Base-by-base conservation (phyloP, 2,329 filamentous ascomycete species). In the Cadophora sp. region DNA sequence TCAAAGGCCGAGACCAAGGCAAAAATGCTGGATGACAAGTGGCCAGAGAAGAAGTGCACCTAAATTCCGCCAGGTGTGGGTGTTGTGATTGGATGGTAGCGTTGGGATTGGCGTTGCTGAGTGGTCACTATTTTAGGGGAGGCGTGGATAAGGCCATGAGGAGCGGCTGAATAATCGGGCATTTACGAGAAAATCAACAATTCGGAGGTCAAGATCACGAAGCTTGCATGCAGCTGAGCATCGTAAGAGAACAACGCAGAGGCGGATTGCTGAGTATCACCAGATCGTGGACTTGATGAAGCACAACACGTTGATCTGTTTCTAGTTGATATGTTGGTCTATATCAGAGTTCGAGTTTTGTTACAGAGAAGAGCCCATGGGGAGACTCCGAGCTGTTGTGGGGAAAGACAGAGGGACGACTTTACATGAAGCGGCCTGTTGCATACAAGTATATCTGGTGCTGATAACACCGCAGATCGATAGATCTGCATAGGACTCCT, bases 11-110 rank as follows among this genome's bases (percentile, higher is more conserved):
- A 58, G 19, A 37, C 14, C 31, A 58, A 24, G 55, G 11, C 19
- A 37, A 58, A 27, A 59, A 59, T 59, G 34, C 34, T 59, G 56
- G 56, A 59, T 31, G 56, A 59, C 56, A 59, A 59, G 56, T 59
- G 56, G 56, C 56, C 56, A 43, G 31, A 59, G 12, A 24, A 8
- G 22, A 14, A 26, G 12, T 9, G n/a, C 12, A 24, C 34, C 9
- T n/a, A 12, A 59, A 40, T 59, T 59, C n/a, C n/a, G n/a, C n/a
- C 29, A 37, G 11, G 26, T 24, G 11, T 16, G 56, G 7, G 56
- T 16, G 12, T 5, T 24, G 56, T 59, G 56, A 59, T 59, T 59
- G 56, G 56, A 43, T 26, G 12, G 12, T 8, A 24, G 34, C 24
- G 56, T 40, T 43, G 31, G 56, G 56, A 59, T 59, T 59, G 56